Conservation (phyloP, 2,329 filamentous ascomycete genomes). For the Sporothrix brunneoviolacea region DNA sequence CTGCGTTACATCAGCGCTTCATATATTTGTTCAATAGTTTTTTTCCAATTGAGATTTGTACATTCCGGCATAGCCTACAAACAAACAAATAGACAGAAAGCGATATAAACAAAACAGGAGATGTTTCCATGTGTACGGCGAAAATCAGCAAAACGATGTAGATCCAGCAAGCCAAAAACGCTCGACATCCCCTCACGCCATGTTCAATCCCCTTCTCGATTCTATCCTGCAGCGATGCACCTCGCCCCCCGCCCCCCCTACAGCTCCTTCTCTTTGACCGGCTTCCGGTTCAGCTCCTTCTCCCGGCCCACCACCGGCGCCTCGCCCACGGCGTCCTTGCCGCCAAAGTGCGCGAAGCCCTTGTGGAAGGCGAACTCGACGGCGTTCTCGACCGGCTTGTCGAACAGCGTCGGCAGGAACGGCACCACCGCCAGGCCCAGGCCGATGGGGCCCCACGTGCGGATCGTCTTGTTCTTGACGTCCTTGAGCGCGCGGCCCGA, state of each 20-base stretch:
- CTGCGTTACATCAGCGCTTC: no score
- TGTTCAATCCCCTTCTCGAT: no score
- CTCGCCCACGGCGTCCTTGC: slow-evolving; percentile 47
- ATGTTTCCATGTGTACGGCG: neutral
- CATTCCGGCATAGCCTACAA: neutral
- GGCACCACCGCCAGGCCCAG: slow-evolving; percentile 72
- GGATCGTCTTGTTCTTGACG: slow-evolving; percentile 64
- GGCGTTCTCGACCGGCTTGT: slow-evolving; percentile 85
- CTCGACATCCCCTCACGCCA: no score
- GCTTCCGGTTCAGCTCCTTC: slow-evolving; percentile 33
- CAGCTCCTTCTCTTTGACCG: slow-evolving; percentile 42
- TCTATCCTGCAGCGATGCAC: no score
- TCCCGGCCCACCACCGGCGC: slow-evolving; percentile 49
- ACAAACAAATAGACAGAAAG: neutral
- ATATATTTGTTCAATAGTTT: neutral
- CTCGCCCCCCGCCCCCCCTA: slow-evolving; percentile 18
- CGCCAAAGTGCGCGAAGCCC: slow-evolving; percentile 68
- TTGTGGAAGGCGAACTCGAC: slow-evolving; percentile 88
- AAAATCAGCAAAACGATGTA: neutral
- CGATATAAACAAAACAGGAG: neutral
- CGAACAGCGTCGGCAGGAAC: slow-evolving; percentile 76
- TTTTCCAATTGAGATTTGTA: neutral
- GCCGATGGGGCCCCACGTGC: slow-evolving; percentile 88
- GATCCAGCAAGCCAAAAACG: neutral
- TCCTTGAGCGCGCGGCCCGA: slow-evolving; percentile 81